A percentile compares a stretch with the other conserved stretches of the same genome.
These are phyloP conservation scores for Leccinum barrowsii DNA, from an alignment of 768 basidiomycete genomes.

Conservation along the genomic window DNA sequence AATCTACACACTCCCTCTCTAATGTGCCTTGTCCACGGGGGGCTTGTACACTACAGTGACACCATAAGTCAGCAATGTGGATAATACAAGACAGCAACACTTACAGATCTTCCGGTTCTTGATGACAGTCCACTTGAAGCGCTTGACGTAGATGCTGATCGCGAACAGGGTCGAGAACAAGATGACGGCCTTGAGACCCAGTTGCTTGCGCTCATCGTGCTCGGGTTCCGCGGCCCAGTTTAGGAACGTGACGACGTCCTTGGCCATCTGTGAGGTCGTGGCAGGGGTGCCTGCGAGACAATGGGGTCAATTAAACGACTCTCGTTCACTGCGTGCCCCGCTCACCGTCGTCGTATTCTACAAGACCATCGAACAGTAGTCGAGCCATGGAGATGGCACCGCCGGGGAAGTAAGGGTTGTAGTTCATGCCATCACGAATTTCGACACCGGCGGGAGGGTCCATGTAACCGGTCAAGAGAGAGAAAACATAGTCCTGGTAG, in stretches of 20 bases:
- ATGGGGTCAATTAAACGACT: constrained; percentile 7
- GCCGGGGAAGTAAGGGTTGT: constrained; percentile 98
- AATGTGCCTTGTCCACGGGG: constrained; percentile 33
- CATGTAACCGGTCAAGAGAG: constrained; percentile 93
- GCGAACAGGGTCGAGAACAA: constrained; percentile 83
- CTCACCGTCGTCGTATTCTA: constrained; percentile 93
- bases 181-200: constrained; percentile 93
- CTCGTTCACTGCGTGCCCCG: not conserved
- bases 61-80: constrained; percentile 4
- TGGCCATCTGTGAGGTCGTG: constrained; percentile 98
- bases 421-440: constrained; percentile 97
- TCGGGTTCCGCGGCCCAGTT: constrained; percentile 98
- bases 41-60: constrained; percentile 36
- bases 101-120: constrained; percentile 91
- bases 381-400: constrained; percentile 99
- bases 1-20: constrained; percentile 24
- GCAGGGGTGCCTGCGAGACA: constrained; percentile 78
- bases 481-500: constrained; percentile 89
- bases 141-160: constrained; percentile 84
- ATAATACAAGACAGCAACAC: constrained; percentile 29
- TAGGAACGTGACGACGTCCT: constrained; percentile 94
- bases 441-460: constrained; percentile 95
- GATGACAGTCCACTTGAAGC: constrained; percentile 90
- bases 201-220: constrained; percentile 96
- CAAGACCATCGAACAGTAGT: constrained; percentile 90